Percentiles rank a stretch among this genome's conserved stretches.
Conservation (phyloP, 2,329 filamentous ascomycete species). For the Aspergillus novofumigatus region DNA sequence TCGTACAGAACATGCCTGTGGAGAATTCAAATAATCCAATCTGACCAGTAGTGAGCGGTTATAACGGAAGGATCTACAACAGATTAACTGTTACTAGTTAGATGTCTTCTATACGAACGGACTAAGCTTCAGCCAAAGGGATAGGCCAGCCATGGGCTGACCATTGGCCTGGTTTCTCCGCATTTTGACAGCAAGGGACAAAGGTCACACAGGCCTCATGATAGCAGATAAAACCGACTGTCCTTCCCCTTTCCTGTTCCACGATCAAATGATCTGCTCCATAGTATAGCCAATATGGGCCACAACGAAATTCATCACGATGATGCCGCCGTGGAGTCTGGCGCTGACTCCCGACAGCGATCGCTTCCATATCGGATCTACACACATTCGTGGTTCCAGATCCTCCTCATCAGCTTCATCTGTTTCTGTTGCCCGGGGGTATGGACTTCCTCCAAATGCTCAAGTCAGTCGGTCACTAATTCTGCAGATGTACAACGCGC, state of each 20-base stretch:
- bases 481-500: slow-evolving; percentile 46
- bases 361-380: slow-evolving; percentile 29
- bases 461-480: not conserved
- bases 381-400: slow-evolving; percentile 47
- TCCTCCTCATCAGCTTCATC: slow-evolving; percentile 47
- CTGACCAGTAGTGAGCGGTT: not conserved
- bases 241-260: not conserved
- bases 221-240: not conserved
- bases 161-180: not conserved
- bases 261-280: not conserved
- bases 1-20: not conserved
- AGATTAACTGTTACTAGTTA: too few relatives aligned
- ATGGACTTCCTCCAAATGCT: not conserved
- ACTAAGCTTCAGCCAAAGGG: not conserved
- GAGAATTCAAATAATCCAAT: not conserved
- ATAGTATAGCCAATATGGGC: not conserved
- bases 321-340: slow-evolving; percentile 11
- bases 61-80: too few relatives aligned
- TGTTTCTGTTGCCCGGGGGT: slow-evolving; percentile 46
- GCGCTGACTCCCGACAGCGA: slow-evolving; percentile 7
- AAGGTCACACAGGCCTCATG: not conserved
- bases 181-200: not conserved
- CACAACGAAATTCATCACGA: not conserved
- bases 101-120: too few relatives aligned
- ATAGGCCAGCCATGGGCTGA: too few relatives aligned